A percentile compares a stretch with the other conserved stretches of the same genome.
phyloP scores from a whole-genome alignment of 2,329 filamentous ascomycete genomes.

The Penicillium olsonii region DNA sequence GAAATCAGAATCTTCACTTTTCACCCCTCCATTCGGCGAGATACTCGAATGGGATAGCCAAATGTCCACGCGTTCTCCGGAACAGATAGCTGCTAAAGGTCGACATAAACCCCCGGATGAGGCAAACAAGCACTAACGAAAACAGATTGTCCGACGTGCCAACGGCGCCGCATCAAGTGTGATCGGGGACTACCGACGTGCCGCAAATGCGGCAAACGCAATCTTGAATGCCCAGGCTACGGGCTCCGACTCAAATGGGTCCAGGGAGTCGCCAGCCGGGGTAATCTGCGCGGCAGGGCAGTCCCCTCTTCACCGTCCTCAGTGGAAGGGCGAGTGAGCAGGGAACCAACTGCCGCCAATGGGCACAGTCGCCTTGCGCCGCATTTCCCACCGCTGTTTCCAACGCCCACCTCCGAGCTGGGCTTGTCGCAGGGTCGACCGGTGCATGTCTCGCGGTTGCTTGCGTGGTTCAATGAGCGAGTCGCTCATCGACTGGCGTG shows the following conservation, averaged over 20 bases:
- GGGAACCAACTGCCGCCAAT: not conserved
- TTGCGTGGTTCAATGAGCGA: conserved; percentile 10
- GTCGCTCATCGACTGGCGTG: conserved; percentile 12
- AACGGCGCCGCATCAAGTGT: conserved; percentile 27
- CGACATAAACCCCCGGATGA: not conserved
- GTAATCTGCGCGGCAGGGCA: conserved; percentile 24
- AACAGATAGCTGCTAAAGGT: conserved; percentile 8
- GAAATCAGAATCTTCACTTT: too few species aligned
- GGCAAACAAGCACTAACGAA: not conserved
- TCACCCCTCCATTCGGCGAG: not conserved
- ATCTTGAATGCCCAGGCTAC: conserved; percentile 28
- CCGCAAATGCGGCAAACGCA: conserved; percentile 28
- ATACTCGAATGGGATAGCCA: conserved; percentile 6
- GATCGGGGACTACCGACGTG: conserved; percentile 26
- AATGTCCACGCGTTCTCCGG: conserved; percentile 11
- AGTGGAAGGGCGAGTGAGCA: not conserved
- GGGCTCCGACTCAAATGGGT: conserved; percentile 26
- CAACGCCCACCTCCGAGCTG: not conserved
- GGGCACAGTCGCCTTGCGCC: not conserved
- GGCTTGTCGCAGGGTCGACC: conserved; percentile 1
- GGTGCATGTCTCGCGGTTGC: conserved; percentile 3
- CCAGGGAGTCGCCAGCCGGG: conserved; percentile 28
- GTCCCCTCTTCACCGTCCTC: conserved; percentile 12
- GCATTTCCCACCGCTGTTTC: not conserved
- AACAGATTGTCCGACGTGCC: conserved; percentile 25